These are phyloP conservation scores for Aphanomyces euteiches DNA, from an alignment of 352 stramenopile genomes.

Conservation along the genomic window DNA sequence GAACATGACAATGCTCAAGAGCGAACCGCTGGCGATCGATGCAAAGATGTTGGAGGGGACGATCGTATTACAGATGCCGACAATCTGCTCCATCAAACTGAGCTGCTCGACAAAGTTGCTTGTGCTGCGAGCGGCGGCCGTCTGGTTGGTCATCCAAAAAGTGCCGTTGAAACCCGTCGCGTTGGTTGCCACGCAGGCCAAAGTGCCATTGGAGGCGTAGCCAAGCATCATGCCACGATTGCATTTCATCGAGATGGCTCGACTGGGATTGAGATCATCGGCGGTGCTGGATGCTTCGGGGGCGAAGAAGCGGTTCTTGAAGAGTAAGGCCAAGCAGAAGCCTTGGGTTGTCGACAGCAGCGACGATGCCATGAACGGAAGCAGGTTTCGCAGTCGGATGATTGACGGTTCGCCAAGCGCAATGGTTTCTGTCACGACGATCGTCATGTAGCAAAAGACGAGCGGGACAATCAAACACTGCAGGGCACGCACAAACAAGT, in stretches of 20 bases:
- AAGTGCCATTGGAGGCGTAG: too few species aligned
- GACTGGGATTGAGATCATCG: too few species aligned
- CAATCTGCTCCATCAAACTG: conserved; percentile 54
- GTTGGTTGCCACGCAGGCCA: too few species aligned
- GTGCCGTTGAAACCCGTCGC: not conserved
- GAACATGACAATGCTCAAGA: conserved; percentile 72
- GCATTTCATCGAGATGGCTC: too few species aligned
- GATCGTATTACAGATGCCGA: conserved; percentile 51
- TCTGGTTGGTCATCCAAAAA: not conserved
- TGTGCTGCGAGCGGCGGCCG: too few species aligned
- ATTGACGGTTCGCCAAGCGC: conserved; percentile 50
- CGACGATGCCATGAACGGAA: conserved; percentile 51
- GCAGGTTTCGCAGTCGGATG: conserved; percentile 48
- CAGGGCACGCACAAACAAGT: conserved; percentile 59
- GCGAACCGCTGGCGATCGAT: conserved; percentile 48
- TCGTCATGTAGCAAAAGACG: conserved; percentile 62
- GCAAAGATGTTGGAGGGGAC: conserved; percentile 61
- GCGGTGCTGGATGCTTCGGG: conserved; percentile 4
- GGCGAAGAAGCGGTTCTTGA: conserved; percentile 31
- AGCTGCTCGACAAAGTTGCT: conserved; percentile 33
- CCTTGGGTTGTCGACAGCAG: conserved; percentile 44
- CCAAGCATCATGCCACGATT: too few species aligned
- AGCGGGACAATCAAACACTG: conserved; percentile 66
- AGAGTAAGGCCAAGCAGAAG: conserved; percentile 45
- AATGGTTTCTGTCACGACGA: conserved; percentile 56